phyloP scores from a whole-genome alignment of 2,329 filamentous ascomycete genomes.

The Herpotrichia juniperi region DNA sequence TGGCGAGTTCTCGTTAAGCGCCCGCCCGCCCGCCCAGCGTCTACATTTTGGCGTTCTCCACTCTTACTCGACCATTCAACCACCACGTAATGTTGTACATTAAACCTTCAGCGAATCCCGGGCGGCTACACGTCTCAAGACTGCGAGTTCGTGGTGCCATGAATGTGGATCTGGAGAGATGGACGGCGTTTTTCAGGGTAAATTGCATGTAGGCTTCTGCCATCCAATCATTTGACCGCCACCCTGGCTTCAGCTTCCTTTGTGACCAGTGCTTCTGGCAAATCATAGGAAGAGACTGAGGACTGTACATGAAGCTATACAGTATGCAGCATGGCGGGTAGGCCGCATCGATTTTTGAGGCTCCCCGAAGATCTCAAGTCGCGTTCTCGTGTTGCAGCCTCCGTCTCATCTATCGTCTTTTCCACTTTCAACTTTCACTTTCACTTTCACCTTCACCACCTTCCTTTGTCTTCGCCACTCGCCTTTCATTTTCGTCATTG shows the following conservation, averaged over 20 bases:
- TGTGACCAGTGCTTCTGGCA: slow-evolving; percentile 31
- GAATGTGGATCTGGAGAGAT: too few species aligned
- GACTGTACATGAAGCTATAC: slow-evolving; percentile 29
- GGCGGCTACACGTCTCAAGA: slow-evolving; percentile 42
- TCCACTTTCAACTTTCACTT: slow-evolving; percentile 13
- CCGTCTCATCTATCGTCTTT: slow-evolving; percentile 18
- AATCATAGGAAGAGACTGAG: slow-evolving; percentile 26
- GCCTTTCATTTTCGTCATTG: slow-evolving; percentile 19
- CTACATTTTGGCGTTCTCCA: slow-evolving; percentile 14
- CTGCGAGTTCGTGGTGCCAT: slow-evolving; percentile 39
- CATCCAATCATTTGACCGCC: slow-evolving; percentile 41
- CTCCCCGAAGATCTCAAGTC: slow-evolving; percentile 31
- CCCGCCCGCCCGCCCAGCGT: not conserved
- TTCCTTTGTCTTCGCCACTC: slow-evolving; percentile 3
- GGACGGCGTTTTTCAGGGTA: too few species aligned
- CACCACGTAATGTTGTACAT: slow-evolving; percentile 42
- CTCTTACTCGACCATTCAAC: slow-evolving; percentile 33
- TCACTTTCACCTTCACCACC: slow-evolving; percentile 11
- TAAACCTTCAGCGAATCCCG: slow-evolving; percentile 42
- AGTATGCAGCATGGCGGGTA: slow-evolving; percentile 33
- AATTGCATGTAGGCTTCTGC: too few species aligned
- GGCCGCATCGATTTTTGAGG: slow-evolving; percentile 25
- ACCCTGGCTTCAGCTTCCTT: slow-evolving; percentile 29
- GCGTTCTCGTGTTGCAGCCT: slow-evolving; percentile 28
- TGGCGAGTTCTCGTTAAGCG: not conserved